Percentiles rank a stretch among this genome's conserved stretches.
phyloP scores from a whole-genome alignment of 1,284 basidiomycete species.

The Irpex sp. region DNA sequence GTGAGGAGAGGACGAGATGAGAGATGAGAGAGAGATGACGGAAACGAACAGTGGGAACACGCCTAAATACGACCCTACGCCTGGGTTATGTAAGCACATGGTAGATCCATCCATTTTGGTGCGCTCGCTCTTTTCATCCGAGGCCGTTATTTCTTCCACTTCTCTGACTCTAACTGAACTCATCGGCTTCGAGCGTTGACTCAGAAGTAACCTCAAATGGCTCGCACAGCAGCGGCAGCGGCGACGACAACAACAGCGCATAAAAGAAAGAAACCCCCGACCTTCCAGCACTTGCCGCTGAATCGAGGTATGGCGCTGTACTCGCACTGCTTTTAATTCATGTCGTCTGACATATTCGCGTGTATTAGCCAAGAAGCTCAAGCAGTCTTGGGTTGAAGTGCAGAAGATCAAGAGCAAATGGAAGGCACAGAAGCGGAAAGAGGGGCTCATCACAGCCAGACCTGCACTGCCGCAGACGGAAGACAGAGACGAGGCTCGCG shows the following conservation, averaged over 20 bases:
- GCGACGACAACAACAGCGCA: conserved; percentile 16
- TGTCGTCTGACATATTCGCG: conserved; percentile 5
- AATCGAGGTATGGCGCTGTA: conserved; percentile 45
- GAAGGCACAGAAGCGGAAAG: conserved; percentile 69
- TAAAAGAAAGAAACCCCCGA: conserved; percentile 61
- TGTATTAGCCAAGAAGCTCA: conserved; percentile 62
- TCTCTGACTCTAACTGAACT: background rate
- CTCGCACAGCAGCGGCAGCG: conserved; percentile 10
- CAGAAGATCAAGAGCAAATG: conserved; percentile 75
- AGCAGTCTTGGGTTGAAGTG: conserved; percentile 69
- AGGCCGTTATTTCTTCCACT: background rate
- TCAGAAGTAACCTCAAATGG: background rate
- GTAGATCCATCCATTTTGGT: conserved; percentile 4
- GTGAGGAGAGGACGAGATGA: conserved; percentile 14
- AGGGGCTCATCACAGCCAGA: conserved; percentile 34
- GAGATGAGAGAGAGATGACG: conserved; percentile 27
- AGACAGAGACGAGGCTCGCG: background rate
- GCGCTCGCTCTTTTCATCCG: background rate
- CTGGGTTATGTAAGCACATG: conserved; percentile 26
- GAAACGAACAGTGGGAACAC: conserved; percentile 10
- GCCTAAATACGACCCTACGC: conserved; percentile 19
- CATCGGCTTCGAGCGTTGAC: background rate
- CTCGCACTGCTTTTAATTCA: background rate
- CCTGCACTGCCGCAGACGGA: conserved; percentile 13
- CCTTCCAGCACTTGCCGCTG: conserved; percentile 63